Evolutionary conservation across 805 yeast species (phyloP).

Genomic region (Ogataea nitratoaversa): DNA sequence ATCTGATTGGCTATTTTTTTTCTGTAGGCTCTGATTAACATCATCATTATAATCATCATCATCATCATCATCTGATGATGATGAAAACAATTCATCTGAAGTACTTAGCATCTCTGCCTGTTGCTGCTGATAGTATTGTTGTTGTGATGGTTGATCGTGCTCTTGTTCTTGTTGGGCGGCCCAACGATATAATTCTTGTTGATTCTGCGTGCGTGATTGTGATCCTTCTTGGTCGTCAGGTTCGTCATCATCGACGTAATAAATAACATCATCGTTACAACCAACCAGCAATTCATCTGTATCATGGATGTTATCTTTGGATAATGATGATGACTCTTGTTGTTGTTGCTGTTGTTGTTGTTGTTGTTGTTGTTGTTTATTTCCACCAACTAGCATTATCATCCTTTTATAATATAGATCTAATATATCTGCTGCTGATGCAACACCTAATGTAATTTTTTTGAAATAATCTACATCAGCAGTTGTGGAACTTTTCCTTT

Average conservation of each 20-base stretch:
- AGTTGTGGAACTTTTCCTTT: conserved; percentile 21
- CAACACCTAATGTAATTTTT: conserved; percentile 24
- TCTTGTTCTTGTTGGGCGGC: neutral
- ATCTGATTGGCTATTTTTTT: too few relatives aligned
- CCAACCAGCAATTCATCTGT: conserved; percentile 27
- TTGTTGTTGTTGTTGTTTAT: too few relatives aligned
- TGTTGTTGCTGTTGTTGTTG: too few relatives aligned
- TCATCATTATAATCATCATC: neutral
- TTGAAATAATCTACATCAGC: conserved; percentile 31
- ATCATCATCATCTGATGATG: conserved; percentile 1
- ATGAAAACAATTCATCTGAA: conserved; percentile 5
- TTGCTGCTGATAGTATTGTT: too few relatives aligned
- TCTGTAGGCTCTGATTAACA: too few relatives aligned
- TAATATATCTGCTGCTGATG: conserved; percentile 36
- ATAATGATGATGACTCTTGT: neutral
- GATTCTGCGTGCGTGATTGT: neutral
- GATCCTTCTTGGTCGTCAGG: conserved; percentile 1
- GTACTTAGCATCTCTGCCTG: conserved; percentile 4
- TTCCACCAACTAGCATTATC: conserved; percentile 44
- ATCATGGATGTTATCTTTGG: conserved; percentile 7
- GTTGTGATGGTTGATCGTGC: neutral
- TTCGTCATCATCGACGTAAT: conserved; percentile 10
- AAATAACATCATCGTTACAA: conserved; percentile 24
- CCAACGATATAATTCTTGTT: neutral
- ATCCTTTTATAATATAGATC: conserved; percentile 46